phyloP scores from a whole-genome alignment of 768 basidiomycete genomes.

The Suillus sp. region DNA sequence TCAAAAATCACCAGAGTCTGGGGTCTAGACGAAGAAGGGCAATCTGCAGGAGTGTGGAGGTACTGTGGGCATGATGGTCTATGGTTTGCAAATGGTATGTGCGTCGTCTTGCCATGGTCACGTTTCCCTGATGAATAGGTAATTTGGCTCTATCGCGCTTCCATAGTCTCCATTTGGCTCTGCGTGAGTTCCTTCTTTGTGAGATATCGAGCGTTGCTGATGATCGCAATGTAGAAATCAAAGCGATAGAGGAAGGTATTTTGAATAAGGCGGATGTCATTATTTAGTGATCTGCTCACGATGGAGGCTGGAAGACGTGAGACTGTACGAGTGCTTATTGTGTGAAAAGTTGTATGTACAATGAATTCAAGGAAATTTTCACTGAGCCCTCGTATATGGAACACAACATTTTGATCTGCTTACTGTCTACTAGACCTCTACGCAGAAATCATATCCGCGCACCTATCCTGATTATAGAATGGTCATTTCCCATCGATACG shows the following conservation, averaged over 20 bases:
- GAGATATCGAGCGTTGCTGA: background rate
- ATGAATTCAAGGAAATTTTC: background rate
- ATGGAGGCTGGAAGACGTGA: background rate
- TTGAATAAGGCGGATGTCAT: conserved; percentile 7
- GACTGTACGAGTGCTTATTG: background rate
- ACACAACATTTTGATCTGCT: background rate
- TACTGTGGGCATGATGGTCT: conserved; percentile 39
- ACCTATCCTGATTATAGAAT: no score
- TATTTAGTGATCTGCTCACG: conserved; percentile 2
- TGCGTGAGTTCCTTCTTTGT: conserved; percentile 28
- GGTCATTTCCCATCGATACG: no score
- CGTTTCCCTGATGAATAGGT: conserved; percentile 16
- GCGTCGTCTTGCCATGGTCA: no score
- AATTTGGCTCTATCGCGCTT: conserved; percentile 29
- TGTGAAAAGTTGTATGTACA: background rate
- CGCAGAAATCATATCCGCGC: no score
- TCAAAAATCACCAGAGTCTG: conserved; percentile 53
- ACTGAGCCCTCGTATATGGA: background rate
- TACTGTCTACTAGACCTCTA: no score
- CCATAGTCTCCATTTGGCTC: conserved; percentile 33
- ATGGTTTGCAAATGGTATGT: conserved; percentile 31
- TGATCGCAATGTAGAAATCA: conserved; percentile 26
- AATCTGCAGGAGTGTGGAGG: conserved; percentile 45
- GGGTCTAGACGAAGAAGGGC: conserved; percentile 67
- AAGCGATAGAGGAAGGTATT: conserved; percentile 32